Conservation (phyloP, 192 early-diverging fungal species). For the Paraglomus occultum region DNA sequence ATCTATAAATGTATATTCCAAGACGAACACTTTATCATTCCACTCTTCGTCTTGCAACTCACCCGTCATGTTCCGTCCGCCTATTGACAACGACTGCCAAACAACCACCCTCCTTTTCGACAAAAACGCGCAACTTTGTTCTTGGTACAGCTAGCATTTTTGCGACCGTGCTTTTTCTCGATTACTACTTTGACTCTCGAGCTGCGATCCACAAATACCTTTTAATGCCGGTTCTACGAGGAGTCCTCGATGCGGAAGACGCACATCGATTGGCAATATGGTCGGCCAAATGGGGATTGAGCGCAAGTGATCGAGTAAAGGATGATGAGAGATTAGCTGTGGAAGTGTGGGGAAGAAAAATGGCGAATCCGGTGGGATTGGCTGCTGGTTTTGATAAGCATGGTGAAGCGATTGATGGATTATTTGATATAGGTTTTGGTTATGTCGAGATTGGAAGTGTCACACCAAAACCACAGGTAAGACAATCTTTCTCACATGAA, state of each 20-base stretch:
- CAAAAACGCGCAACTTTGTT: slow-evolving; percentile 37
- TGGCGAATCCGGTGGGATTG: slow-evolving; percentile 80
- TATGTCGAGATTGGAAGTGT: slow-evolving; percentile 89
- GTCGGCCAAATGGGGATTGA: slow-evolving; percentile 58
- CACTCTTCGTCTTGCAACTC: too few species aligned
- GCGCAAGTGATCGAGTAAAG: slow-evolving; percentile 55
- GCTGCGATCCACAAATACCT: slow-evolving; percentile 67
- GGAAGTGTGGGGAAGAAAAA: slow-evolving; percentile 67
- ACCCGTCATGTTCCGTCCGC: too few species aligned
- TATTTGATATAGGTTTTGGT: slow-evolving; percentile 86
- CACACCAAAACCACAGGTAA: slow-evolving; percentile 78
- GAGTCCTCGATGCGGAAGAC: slow-evolving; percentile 66
- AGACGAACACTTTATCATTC: too few species aligned
- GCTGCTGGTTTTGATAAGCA: slow-evolving; percentile 95
- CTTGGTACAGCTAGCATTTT: slow-evolving; percentile 41
- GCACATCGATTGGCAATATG: slow-evolving; percentile 70
- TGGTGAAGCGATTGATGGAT: slow-evolving; percentile 79
- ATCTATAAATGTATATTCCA: too few species aligned
- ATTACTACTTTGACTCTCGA: slow-evolving; percentile 71
- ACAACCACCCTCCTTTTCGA: background rate
- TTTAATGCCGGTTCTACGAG: slow-evolving; percentile 65
- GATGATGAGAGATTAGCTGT: slow-evolving; percentile 54
- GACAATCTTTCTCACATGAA: background rate
- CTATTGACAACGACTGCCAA: background rate
- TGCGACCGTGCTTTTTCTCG: slow-evolving; percentile 44